Evolutionary conservation across 441 rosid species (phyloP).

Genomic region (Gossypium davidsonii): DNA sequence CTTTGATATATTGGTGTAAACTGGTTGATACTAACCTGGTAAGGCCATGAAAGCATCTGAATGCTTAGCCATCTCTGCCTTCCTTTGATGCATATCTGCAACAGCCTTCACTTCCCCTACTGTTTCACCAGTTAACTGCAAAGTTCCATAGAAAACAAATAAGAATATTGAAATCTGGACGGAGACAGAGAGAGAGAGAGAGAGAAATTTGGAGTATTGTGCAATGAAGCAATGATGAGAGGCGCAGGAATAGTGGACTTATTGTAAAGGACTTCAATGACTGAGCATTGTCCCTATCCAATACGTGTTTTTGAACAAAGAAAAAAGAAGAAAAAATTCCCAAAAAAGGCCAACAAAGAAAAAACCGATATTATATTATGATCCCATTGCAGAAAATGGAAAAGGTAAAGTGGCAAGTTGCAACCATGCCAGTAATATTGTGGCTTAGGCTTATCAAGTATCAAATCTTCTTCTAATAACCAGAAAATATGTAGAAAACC

Average conservation of each 20-base stretch:
- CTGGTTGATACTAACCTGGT: conserved; percentile 56
- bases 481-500: conserved; percentile 17
- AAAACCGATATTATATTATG: not conserved
- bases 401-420: conserved; percentile 15
- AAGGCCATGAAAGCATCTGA: conserved; percentile 99
- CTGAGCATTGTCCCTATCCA: conserved; percentile 34
- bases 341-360: conserved; percentile 27
- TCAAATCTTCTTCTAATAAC: conserved; percentile 20
- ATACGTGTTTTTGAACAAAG: conserved; percentile 16
- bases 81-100: conserved; percentile 98
- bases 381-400: not conserved
- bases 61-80: conserved; percentile 99
- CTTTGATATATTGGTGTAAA: conserved; percentile 25
- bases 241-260: conserved; percentile 37
- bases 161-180: conserved; percentile 12
- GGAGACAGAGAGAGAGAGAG: conserved; percentile 11
- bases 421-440: not conserved
- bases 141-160: conserved; percentile 16
- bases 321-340: conserved; percentile 7
- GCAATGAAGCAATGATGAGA: conserved; percentile 70
- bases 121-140: conserved; percentile 95
- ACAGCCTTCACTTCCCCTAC: conserved; percentile 99
- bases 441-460: conserved; percentile 24
- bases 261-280: conserved; percentile 26
- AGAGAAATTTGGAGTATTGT: conserved; percentile 39